Percentiles rank a stretch among this genome's conserved stretches.
These are phyloP conservation scores for Cladobotryum mycophilum DNA, from an alignment of 2,329 filamentous ascomycete genomes.

Conservation along the genomic window DNA sequence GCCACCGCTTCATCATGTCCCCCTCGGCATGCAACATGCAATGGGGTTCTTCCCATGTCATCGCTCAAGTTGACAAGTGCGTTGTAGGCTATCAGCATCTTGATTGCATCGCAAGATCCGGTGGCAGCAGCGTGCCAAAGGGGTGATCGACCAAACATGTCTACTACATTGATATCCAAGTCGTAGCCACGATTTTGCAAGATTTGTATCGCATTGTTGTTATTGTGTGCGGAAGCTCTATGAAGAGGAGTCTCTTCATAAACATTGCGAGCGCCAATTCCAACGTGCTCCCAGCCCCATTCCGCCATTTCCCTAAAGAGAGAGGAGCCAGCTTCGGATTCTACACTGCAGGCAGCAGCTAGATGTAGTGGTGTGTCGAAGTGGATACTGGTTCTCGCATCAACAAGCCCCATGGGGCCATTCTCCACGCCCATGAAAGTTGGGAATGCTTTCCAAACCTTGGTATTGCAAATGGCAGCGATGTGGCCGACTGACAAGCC, in stretches of 20 bases:
- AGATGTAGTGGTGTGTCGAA: constrained; percentile 3
- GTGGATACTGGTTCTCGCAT: not conserved
- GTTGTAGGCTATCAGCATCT: not conserved
- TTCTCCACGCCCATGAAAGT: not conserved
- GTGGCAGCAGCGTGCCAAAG: constrained; percentile 9
- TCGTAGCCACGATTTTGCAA: not conserved
- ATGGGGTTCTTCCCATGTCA: constrained; percentile 5
- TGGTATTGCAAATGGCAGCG: constrained; percentile 5
- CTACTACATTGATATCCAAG: not conserved
- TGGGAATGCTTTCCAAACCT: not conserved
- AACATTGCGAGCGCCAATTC: not conserved
- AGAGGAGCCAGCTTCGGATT: not conserved
- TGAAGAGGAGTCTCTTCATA: constrained; percentile 11
- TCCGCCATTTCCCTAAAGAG: constrained; percentile 2
- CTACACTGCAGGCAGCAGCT: constrained; percentile 3
- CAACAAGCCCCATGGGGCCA: not conserved
- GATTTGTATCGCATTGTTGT: not conserved
- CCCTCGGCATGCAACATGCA: constrained; percentile 7
- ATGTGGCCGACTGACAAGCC: constrained; percentile 2
- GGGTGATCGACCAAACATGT: constrained; percentile 3
- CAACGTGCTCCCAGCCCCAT: not conserved
- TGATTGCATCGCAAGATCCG: constrained; percentile 1
- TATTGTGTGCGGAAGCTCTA: constrained; percentile 3
- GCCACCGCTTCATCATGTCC: constrained; percentile 4
- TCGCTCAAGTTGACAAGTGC: constrained; percentile 1